A percentile compares a stretch with the other conserved stretches of the same genome.
These are phyloP conservation scores for Leccinum huronense DNA, from an alignment of 1,284 basidiomycete genomes.

Conservation along the genomic window DNA sequence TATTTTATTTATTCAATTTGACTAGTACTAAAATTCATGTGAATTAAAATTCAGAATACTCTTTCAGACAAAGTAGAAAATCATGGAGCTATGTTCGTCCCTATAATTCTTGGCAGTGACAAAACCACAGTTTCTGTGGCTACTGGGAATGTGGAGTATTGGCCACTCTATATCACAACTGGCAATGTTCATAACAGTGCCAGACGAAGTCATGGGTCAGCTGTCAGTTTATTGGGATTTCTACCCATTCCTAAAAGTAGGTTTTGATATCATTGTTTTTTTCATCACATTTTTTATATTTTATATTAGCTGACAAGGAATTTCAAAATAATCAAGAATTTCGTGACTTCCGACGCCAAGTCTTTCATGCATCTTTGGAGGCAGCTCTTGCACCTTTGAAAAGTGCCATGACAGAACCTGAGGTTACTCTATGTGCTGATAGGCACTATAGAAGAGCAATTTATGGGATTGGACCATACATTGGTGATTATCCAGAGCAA, in stretches of 20 bases:
- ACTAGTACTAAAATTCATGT: too few species aligned
- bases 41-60: not conserved
- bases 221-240: not conserved
- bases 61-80: not conserved
- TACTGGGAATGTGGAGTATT: slow-evolving; percentile 4
- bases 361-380: not conserved
- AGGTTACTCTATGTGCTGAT: too few species aligned
- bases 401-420: too few species aligned
- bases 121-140: slow-evolving; percentile 9
- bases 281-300: not conserved
- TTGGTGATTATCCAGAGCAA: too few species aligned
- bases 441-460: too few species aligned
- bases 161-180: not conserved
- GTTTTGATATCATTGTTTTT: not conserved
- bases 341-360: not conserved
- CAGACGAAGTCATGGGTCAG: not conserved
- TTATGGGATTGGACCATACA: too few species aligned
- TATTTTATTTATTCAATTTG: not conserved
- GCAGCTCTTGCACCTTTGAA: too few species aligned
- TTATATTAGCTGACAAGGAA: not conserved
- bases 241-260: not conserved
- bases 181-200: not conserved
- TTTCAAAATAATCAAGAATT: not conserved
- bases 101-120: slow-evolving; percentile 7
- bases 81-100: slow-evolving; percentile 4